Percentiles rank a stretch among this genome's conserved stretches.
Evolutionary conservation across 2,329 filamentous ascomycete genomes (phyloP).

Genomic region (Fusarium verticillioides): DNA sequence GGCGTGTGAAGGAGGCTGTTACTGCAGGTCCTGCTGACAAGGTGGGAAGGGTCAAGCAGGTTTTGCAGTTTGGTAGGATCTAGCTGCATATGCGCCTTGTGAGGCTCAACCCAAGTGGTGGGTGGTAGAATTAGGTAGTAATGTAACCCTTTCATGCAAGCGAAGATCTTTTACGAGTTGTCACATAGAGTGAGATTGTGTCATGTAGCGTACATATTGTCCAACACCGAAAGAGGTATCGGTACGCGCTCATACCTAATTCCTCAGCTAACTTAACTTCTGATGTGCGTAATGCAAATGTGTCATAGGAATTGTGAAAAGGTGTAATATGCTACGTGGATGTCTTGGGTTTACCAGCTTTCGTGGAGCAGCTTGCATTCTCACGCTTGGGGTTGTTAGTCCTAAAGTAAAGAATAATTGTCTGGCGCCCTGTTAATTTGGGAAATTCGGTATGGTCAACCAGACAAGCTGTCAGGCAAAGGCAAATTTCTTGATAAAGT

Average conservation of each 20-base stretch:
- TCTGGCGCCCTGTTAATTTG: too few relatives aligned
- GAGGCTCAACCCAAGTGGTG: background rate
- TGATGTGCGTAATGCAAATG: background rate
- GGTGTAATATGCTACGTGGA: background rate
- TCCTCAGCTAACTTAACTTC: too few relatives aligned
- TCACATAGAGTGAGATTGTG: background rate
- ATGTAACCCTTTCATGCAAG: background rate
- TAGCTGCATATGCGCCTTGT: rapidly evolving
- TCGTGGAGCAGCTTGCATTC: too few relatives aligned
- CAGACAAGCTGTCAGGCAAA: rapidly evolving
- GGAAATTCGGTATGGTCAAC: too few relatives aligned
- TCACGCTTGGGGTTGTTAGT: too few relatives aligned
- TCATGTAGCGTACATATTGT: background rate
- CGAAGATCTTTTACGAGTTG: background rate
- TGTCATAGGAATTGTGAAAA: background rate
- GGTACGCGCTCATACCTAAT: too few relatives aligned
- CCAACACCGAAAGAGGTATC: background rate
- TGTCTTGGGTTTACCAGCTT: rapidly evolving
- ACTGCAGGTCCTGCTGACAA: background rate
- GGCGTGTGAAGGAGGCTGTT: background rate
- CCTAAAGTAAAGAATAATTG: background rate
- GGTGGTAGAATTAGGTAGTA: background rate
- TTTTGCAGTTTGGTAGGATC: background rate
- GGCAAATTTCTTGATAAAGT: too few relatives aligned
- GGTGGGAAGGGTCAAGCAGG: slow-evolving; percentile 3